phyloP scores from a whole-genome alignment of 1,139 yeast genomes.

The Kurtzmaniella quercitrusa region DNA sequence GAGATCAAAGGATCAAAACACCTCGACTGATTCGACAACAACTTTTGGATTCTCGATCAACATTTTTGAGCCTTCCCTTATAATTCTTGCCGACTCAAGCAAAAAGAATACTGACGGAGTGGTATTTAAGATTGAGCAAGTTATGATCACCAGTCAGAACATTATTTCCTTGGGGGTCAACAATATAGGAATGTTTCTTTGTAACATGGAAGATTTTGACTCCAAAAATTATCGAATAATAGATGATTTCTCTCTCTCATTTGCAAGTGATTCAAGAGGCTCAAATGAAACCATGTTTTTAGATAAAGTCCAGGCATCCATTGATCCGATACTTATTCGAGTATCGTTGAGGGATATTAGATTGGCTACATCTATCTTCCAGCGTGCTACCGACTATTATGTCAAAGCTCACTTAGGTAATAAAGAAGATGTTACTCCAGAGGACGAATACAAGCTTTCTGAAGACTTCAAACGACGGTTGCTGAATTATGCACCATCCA shows the following conservation, averaged over 20 bases:
- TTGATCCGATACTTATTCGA: constrained; percentile 79
- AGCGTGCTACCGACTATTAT: constrained; percentile 63
- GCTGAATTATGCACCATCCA: constrained; percentile 65
- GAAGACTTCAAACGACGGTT: constrained; percentile 58
- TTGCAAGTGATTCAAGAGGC: constrained; percentile 69
- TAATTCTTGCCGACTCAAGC: constrained; percentile 77
- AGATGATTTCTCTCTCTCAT: constrained; percentile 83
- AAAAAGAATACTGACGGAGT: constrained; percentile 74
- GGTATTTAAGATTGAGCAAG: constrained; percentile 82
- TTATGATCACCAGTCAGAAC: constrained; percentile 67
- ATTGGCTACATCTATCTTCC: constrained; percentile 69
- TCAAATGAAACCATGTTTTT: constrained; percentile 54
- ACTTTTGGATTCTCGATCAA: constrained; percentile 57
- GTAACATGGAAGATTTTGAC: constrained; percentile 66
- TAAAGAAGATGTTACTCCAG: constrained; percentile 16
- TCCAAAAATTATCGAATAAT: constrained; percentile 64
- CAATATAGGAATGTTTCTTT: constrained; percentile 82
- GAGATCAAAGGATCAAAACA: not conserved
- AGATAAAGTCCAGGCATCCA: constrained; percentile 62
- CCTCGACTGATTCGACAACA: not conserved
- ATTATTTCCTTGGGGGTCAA: constrained; percentile 63
- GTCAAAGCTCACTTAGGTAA: constrained; percentile 20
- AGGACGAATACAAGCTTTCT: constrained; percentile 38
- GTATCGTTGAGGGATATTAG: constrained; percentile 84
- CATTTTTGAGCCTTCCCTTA: constrained; percentile 73